Evolutionary conservation across 257 asterid species (phyloP).

Genomic region (Coffea eugenioides): DNA sequence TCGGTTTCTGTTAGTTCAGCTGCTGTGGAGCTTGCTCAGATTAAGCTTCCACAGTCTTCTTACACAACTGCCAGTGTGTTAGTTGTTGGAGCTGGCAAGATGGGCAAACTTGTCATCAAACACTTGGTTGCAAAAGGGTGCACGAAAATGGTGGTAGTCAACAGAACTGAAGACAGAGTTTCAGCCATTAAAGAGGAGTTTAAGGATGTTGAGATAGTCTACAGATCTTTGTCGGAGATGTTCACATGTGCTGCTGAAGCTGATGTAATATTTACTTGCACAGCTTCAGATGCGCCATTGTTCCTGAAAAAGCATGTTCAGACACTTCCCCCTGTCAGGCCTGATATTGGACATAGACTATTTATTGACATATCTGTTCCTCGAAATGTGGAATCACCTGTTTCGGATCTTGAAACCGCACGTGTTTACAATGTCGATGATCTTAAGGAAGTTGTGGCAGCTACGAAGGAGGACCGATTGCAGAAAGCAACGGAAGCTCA

Average conservation of each 20-base stretch:
- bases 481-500: conserved; percentile 78
- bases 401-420: conserved; percentile 53
- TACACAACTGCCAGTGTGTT: conserved; percentile 52
- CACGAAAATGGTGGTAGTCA: conserved; percentile 67
- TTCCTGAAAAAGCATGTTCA: conserved; percentile 68
- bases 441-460: conserved; percentile 87
- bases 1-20: conserved; percentile 96
- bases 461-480: conserved; percentile 73
- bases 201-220: conserved; percentile 59
- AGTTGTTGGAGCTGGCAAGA: conserved; percentile 94
- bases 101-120: conserved; percentile 91
- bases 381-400: conserved; percentile 73
- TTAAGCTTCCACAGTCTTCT: conserved; percentile 66
- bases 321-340: conserved; percentile 44
- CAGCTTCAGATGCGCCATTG: conserved; percentile 63
- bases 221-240: conserved; percentile 56
- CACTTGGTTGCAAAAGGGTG: conserved; percentile 86
- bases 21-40: conserved; percentile 86
- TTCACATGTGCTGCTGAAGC: conserved; percentile 68
- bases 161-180: conserved; percentile 77
- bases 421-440: conserved; percentile 80
- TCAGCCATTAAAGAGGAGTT: conserved; percentile 56
- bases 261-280: conserved; percentile 81
- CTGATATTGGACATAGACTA: conserved; percentile 50
- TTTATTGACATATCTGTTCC: conserved; percentile 90